A percentile compares a stretch with the other conserved stretches of the same genome.
These are phyloP conservation scores for Fusarium pilosicola DNA, from an alignment of 2,329 filamentous ascomycete species.

Conservation along the genomic window DNA sequence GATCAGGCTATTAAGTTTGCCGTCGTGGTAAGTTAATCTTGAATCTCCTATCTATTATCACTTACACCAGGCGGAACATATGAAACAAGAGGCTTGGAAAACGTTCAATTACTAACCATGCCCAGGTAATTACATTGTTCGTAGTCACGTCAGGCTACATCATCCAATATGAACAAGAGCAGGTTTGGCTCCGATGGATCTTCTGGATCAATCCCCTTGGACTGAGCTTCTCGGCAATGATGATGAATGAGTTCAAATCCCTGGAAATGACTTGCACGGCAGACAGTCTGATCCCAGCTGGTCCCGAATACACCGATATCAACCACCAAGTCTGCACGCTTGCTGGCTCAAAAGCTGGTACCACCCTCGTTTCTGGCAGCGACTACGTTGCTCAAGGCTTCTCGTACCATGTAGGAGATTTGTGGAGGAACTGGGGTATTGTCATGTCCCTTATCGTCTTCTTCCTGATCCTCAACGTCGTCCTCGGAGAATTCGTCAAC, in stretches of 20 bases:
- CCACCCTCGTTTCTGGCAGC: constrained; percentile 68
- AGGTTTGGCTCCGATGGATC: constrained; percentile 83
- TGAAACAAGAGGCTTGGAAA: rapidly evolving
- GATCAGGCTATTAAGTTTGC: constrained; percentile 88
- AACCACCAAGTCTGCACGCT: constrained; percentile 84
- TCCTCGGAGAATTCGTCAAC: constrained; percentile 81
- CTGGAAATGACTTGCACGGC: constrained; percentile 75
- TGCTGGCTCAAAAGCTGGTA: constrained; percentile 75
- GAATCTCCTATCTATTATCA: background rate
- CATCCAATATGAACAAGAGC: constrained; percentile 79
- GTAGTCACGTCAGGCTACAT: constrained; percentile 84
- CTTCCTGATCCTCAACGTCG: constrained; percentile 80
- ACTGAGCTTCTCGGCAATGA: constrained; percentile 78
- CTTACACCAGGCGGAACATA: background rate
- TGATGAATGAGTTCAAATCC: constrained; percentile 86
- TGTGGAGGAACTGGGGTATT: constrained; percentile 89
- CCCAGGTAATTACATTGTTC: constrained; percentile 73
- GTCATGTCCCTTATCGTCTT: constrained; percentile 78
- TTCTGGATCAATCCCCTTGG: constrained; percentile 81
- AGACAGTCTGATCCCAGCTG: constrained; percentile 76
- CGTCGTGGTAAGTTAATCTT: constrained; percentile 63
- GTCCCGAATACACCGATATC: constrained; percentile 75
- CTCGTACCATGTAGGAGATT: constrained; percentile 70
- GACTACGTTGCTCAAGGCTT: constrained; percentile 77
- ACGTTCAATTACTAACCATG: background rate